Percentiles rank a stretch among this genome's conserved stretches.
Conservation (phyloP, 306 rosid genomes). For the Clitoria ternatea region DNA sequence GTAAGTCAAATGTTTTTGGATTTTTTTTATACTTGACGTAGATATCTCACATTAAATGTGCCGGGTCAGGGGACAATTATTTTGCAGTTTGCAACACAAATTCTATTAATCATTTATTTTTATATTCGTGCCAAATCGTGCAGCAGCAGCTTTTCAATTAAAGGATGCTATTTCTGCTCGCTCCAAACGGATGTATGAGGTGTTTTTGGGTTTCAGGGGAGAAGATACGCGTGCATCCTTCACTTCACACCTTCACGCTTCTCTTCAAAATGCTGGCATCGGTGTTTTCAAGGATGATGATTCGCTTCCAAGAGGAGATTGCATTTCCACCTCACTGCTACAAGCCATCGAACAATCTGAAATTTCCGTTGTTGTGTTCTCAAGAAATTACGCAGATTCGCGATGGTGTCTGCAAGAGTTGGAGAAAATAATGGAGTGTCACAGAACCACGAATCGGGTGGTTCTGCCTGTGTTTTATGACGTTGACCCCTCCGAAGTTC, state of each 20-base stretch:
- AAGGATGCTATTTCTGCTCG: not conserved
- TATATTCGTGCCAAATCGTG: too few species aligned
- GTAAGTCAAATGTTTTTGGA: too few species aligned
- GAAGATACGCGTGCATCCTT: not conserved
- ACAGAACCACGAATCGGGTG: not conserved
- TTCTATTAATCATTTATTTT: too few species aligned
- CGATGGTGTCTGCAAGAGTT: not conserved
- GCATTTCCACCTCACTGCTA: not conserved
- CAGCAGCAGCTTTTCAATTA: too few species aligned
- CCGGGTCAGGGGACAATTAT: too few species aligned
- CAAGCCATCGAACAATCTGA: not conserved
- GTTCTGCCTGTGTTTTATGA: not conserved
- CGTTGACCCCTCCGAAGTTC: not conserved
- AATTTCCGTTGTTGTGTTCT: not conserved
- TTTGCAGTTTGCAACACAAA: too few species aligned
- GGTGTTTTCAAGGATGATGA: not conserved
- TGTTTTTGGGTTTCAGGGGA: not conserved
- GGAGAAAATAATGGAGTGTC: not conserved
- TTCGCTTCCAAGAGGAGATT: not conserved
- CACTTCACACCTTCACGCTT: not conserved
- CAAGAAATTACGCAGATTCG: not conserved
- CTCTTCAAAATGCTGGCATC: not conserved
- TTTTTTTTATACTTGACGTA: too few species aligned
- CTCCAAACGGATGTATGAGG: not conserved
- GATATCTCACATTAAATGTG: too few species aligned